Conservation (phyloP, 805 yeast genomes). For the Myxozyma geophila region DNA sequence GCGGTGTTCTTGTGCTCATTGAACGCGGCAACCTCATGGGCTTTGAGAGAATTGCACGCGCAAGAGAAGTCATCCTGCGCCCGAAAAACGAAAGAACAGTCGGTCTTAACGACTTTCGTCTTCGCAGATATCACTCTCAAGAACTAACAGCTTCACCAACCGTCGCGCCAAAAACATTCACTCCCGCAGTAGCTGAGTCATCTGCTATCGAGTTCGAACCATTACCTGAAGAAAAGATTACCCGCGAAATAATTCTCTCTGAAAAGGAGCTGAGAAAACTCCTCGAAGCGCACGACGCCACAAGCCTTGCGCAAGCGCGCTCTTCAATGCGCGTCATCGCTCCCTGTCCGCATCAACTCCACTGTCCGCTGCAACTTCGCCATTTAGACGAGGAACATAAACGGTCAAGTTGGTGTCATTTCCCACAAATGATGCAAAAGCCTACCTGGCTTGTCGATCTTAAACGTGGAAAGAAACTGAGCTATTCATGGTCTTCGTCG, state of each 20-base stretch:
- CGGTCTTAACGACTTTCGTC: neutral
- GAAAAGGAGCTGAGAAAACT: conserved; percentile 1
- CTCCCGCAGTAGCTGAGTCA: neutral
- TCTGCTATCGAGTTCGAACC: conserved; percentile 6
- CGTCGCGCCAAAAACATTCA: conserved; percentile 14
- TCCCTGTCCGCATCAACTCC: conserved; percentile 87
- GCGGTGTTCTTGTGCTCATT: conserved; percentile 75
- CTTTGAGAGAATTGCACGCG: conserved; percentile 84
- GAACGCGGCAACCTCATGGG: conserved; percentile 93
- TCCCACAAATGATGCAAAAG: conserved; percentile 69
- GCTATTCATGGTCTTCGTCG: conserved; percentile 63
- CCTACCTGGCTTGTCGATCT: conserved; percentile 82
- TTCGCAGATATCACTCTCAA: neutral
- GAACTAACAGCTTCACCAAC: neutral
- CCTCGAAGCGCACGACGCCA: neutral
- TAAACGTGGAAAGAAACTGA: conserved; percentile 76
- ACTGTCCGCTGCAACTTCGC: conserved; percentile 82
- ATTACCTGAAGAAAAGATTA: conserved; percentile 6
- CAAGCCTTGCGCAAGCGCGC: conserved; percentile 30
- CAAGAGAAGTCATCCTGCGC: conserved; percentile 86
- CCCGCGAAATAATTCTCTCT: conserved; percentile 21
- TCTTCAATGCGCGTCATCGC: conserved; percentile 71
- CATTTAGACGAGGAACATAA: conserved; percentile 65
- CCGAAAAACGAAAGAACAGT: conserved; percentile 49
- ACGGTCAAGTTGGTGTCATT: conserved; percentile 71